Percentiles rank a stretch among this genome's conserved stretches.
Evolutionary conservation across 345 rosid genomes (phyloP).

Genomic region (Hirschfeldia incana): DNA sequence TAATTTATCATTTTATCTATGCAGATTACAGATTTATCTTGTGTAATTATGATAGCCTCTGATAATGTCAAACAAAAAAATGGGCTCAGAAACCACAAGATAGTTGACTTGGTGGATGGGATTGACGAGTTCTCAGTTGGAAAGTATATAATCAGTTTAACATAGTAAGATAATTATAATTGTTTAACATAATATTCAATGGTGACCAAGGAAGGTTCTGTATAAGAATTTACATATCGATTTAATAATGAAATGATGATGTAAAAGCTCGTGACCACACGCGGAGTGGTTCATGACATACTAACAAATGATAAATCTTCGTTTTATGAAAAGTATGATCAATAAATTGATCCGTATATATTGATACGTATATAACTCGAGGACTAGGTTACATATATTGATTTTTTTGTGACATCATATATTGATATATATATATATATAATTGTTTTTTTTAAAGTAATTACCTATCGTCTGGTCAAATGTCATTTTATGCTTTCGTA

Average conservation of each 20-base stretch:
- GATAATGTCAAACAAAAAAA: constrained; percentile 29
- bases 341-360: no score
- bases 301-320: constrained; percentile 9
- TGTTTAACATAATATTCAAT: constrained; percentile 1
- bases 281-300: constrained; percentile 30
- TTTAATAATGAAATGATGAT: constrained; percentile 16
- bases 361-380: background rate
- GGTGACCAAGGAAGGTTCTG: background rate
- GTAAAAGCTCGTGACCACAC: constrained; percentile 21
- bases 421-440: no score
- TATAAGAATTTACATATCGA: background rate
- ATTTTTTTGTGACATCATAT: no score
- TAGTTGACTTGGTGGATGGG: constrained; percentile 28
- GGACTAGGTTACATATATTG: constrained; percentile 29
- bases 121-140: constrained; percentile 14
- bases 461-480: background rate
- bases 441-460: background rate
- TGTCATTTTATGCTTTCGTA: background rate
- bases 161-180: background rate
- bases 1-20: background rate
- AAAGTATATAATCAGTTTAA: background rate
- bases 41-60: background rate
- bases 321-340: background rate
- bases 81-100: constrained; percentile 11
- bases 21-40: constrained; percentile 11